Evolutionary conservation across 2,329 filamentous ascomycete genomes (phyloP).

Genomic region (Rasamsonia emersonii): DNA sequence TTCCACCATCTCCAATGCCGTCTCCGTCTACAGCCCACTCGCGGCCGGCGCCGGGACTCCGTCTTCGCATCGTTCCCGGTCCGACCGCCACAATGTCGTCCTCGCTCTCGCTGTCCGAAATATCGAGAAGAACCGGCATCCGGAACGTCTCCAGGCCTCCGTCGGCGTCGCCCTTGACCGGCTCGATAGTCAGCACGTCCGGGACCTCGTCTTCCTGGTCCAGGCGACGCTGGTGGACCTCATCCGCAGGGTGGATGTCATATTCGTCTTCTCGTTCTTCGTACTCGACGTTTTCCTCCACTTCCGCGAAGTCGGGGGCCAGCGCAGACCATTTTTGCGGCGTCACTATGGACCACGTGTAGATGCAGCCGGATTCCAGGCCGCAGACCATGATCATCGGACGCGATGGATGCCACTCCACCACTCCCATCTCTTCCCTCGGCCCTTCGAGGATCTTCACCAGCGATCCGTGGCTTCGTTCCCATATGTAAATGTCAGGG

Average conservation of each 20-base stretch:
- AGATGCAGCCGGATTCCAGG: slow-evolving; percentile 84
- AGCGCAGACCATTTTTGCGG: slow-evolving; percentile 96
- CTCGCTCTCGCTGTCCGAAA: slow-evolving; percentile 90
- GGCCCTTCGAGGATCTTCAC: slow-evolving; percentile 96
- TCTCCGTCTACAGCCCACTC: no score
- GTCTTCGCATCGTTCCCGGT: slow-evolving; percentile 74
- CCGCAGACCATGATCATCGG: slow-evolving; percentile 86
- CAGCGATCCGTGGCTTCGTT: slow-evolving; percentile 82
- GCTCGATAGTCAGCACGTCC: slow-evolving; percentile 74
- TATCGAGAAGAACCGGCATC: slow-evolving; percentile 88
- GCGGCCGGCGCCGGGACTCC: slow-evolving; percentile 67
- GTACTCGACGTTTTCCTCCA: slow-evolving; percentile 97
- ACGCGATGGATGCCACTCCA: slow-evolving; percentile 91
- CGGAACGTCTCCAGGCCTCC: slow-evolving; percentile 58
- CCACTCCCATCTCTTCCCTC: slow-evolving; percentile 90
- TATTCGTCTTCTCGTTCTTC: slow-evolving; percentile 95
- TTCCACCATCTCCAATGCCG: slow-evolving; percentile 23
- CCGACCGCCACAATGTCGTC: slow-evolving; percentile 68
- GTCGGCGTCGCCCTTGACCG: slow-evolving; percentile 52
- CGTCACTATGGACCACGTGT: slow-evolving; percentile 91
- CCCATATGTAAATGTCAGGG: slow-evolving; percentile 97
- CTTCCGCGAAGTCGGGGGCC: slow-evolving; percentile 92
- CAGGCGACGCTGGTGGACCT: slow-evolving; percentile 81
- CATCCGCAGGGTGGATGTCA: slow-evolving; percentile 91
- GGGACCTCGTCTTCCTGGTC: slow-evolving; percentile 91